Evolutionary conservation across 1,284 basidiomycete species (phyloP), one percentile per base, ranked within the genome.

Genomic region (Pascua guehoae): DNA sequence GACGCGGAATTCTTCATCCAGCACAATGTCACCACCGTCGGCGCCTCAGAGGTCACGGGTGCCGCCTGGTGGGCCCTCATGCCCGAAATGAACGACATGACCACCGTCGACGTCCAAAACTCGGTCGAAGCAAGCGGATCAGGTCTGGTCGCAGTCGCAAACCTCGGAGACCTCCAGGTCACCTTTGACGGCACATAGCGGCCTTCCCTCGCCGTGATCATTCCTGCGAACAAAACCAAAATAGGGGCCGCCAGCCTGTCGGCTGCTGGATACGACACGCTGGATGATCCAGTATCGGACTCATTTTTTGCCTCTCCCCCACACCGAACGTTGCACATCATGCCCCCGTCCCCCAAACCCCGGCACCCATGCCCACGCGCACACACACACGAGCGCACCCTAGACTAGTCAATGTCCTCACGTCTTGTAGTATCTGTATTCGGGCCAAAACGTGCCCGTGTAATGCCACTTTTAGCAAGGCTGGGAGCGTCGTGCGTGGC

Each of bases 151-250:
- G 59, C 70, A 12, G 18, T 69, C 16, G 67, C 68, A 12, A 63
- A 63, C 9, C 72, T 68, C 54, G 73, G 71, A 7, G 67, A 75
- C 53, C 62, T 74, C n/a, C 57, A 58, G 37, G 52, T 74, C 11
- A 65, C 62, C 0, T 69, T 73, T 58, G 72, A 75, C 56, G 73
- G 72, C 24, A 60, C 61, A 12, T 68, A 63, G 37, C 11, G 3
- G 41, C 43, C 16, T 7, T 17, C 43, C 43, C 43, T 44, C 16
- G 3, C 17, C 7, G 24, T 32, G 24, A 32, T 32, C 24, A 32
- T 32, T 32, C 24, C 24, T 7, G 4, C 24, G 24, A 32, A 32
- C 24, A 32, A 32, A 32, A 32, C 24, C 24, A 32, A 32, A 32
- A 32, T 7, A 32, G 3, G 24, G 24, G 7, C 24, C 4, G 24